Evolutionary conservation across 1,284 basidiomycete genomes (phyloP), one percentile per base, ranked within the genome.

Genomic region (Xerocomus nothofagi): DNA sequence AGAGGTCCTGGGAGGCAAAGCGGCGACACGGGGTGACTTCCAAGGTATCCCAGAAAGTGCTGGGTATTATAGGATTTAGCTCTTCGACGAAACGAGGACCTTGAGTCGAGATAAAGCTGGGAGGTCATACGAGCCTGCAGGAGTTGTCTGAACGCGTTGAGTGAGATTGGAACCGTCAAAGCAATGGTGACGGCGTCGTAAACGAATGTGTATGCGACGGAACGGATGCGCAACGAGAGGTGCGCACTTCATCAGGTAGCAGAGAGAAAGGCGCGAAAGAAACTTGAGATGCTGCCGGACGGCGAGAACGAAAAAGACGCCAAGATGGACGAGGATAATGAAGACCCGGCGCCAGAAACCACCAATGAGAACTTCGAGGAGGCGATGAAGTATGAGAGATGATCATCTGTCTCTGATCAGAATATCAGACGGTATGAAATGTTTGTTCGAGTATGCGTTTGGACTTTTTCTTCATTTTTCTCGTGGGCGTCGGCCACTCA

Each of bases 331-430:
- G 78, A 76, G 55, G 88, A 86, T 49, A 79, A 85, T 53, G 93
- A 93, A 37, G 96, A 99, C 65, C 93, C 93, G 10, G 97, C 99
- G n/a, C 94, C 97, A 2, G 80, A 93, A 66, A 99, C 99, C 70
- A 94, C 93, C 37, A 80, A 82, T 63, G 91, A 86, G 1, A 93
- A 97, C 78, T 99, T 99, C 62, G 96, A 99, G 74, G 96, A 98
- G 74, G 93, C 95, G 2, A 97, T 97, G 94, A 87, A 87, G 71
- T 96, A 82, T 61, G 91, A 92, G 56, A 87, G 91, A 70, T 86
- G 92, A 51, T 94, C 93, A 51, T 94, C 93, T 6, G 93, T 96
- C 46, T 93, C 91, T 12, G 93, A 95, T 66, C 87, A 90, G 58
- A 96, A 98, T 68, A 97, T 99, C 70, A 85, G 95, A 57, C 84